These are phyloP conservation scores for Prosopis cineraria DNA, from an alignment of 306 rosid species.

Conservation along the genomic window DNA sequence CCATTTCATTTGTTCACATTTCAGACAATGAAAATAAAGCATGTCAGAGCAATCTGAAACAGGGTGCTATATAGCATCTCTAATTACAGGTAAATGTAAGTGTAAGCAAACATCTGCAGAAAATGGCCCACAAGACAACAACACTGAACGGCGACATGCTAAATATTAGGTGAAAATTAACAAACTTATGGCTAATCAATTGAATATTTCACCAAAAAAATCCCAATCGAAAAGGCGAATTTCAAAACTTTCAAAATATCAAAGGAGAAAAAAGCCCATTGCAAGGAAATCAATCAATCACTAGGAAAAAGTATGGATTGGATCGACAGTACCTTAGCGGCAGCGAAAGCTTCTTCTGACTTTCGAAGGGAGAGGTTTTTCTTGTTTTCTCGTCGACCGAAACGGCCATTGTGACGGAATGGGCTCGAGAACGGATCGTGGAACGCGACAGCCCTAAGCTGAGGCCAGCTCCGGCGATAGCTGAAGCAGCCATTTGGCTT, in stretches of 20 bases:
- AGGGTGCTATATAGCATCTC: background rate
- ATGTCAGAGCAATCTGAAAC: background rate
- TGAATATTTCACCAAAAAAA: background rate
- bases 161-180: background rate
- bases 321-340: constrained; percentile 65
- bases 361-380: constrained; percentile 72
- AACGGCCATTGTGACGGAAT: constrained; percentile 61
- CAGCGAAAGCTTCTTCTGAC: constrained; percentile 86
- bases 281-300: background rate
- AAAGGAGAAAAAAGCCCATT: background rate
- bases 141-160: background rate
- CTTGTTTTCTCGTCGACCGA: constrained; percentile 64
- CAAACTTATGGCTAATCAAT: background rate
- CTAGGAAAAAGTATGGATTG: background rate
- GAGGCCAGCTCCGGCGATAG: constrained; percentile 43
- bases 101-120: background rate
- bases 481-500: constrained; percentile 49
- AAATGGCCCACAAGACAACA: background rate
- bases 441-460: constrained; percentile 52
- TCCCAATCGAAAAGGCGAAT: background rate
- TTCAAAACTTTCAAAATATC: background rate
- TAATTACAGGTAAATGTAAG: background rate
- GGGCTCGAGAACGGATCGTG: constrained; percentile 18
- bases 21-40: background rate
- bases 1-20: background rate